Evolutionary conservation across 2,329 filamentous ascomycete species (phyloP).

Genomic region (Calonectria montana): DNA sequence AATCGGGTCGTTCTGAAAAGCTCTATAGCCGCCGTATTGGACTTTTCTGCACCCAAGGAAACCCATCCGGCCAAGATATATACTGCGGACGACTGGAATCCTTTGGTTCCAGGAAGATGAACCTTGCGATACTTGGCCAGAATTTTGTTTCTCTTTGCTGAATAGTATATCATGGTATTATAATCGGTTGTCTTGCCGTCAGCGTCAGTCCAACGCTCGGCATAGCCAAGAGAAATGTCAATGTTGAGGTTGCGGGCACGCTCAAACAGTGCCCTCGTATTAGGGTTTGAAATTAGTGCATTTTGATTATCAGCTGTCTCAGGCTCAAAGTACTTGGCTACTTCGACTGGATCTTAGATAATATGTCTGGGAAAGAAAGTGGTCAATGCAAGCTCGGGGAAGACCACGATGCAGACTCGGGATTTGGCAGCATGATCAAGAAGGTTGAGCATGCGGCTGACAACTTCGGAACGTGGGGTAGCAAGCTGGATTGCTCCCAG

Average conservation of each 20-base stretch:
- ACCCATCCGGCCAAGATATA: too few species aligned
- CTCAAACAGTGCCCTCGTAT: not conserved
- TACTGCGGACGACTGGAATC: too few species aligned
- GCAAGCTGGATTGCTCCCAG: slow-evolving; percentile 1
- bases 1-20: too few species aligned
- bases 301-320: not conserved
- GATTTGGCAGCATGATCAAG: not conserved
- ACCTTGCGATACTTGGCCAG: slow-evolving; percentile 15
- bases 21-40: too few species aligned
- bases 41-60: too few species aligned
- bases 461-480: not conserved
- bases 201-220: not conserved
- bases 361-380: slow-evolving; percentile 15
- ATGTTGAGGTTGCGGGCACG: not conserved
- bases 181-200: not conserved
- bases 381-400: slow-evolving; percentile 10
- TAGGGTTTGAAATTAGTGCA: not conserved
- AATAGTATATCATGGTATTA: slow-evolving; percentile 17
- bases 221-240: slow-evolving; percentile 5
- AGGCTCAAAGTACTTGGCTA: not conserved
- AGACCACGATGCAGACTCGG: not conserved
- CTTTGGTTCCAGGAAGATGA: slow-evolving; percentile 4
- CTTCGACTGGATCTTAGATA: not conserved
- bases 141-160: not conserved
- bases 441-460: not conserved